Conservation (phyloP, 441 rosid genomes). For the Erodium texanum region DNA sequence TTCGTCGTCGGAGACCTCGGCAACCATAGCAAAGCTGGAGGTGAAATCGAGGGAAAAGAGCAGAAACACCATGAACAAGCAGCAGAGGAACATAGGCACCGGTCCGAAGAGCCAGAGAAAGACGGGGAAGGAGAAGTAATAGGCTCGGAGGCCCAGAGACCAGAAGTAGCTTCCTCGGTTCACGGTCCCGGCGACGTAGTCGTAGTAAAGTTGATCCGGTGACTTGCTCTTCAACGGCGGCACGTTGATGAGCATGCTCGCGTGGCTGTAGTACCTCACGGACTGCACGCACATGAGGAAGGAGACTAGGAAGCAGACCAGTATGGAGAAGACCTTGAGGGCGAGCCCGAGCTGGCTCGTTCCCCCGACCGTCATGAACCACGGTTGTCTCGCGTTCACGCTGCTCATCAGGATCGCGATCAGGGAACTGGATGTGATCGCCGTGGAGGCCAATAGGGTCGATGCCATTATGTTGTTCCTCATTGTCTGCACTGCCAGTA, state of each 20-base stretch:
- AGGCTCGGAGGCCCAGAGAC: slow-evolving; percentile 79
- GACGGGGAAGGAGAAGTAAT: slow-evolving; percentile 77
- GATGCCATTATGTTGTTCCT: slow-evolving; percentile 96
- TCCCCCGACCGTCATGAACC: slow-evolving; percentile 53
- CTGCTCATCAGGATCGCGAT: slow-evolving; percentile 61
- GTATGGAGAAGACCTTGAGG: slow-evolving; percentile 63
- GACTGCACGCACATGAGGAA: slow-evolving; percentile 73
- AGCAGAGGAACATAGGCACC: slow-evolving; percentile 59
- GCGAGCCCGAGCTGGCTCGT: slow-evolving; percentile 43
- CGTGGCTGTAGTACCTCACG: slow-evolving; percentile 82
- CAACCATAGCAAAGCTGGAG: slow-evolving; percentile 31
- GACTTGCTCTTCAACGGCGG: slow-evolving; percentile 61
- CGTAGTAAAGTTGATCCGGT: slow-evolving; percentile 29
- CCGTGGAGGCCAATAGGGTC: slow-evolving; percentile 74
- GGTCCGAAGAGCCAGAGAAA: slow-evolving; percentile 93
- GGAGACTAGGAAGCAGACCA: slow-evolving; percentile 68
- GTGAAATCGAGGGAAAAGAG: slow-evolving; percentile 60
- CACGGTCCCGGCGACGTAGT: slow-evolving; percentile 56
- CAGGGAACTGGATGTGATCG: slow-evolving; percentile 74
- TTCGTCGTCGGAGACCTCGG: slow-evolving; percentile 24
- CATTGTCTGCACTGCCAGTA: slow-evolving; percentile 78
- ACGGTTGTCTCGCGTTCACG: too few relatives aligned
- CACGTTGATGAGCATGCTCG: slow-evolving; percentile 77
- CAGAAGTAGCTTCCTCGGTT: slow-evolving; percentile 79
- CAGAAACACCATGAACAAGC: slow-evolving; percentile 44